Conservation (phyloP, 331 rosid species). For the Pyrus hybrid region DNA sequence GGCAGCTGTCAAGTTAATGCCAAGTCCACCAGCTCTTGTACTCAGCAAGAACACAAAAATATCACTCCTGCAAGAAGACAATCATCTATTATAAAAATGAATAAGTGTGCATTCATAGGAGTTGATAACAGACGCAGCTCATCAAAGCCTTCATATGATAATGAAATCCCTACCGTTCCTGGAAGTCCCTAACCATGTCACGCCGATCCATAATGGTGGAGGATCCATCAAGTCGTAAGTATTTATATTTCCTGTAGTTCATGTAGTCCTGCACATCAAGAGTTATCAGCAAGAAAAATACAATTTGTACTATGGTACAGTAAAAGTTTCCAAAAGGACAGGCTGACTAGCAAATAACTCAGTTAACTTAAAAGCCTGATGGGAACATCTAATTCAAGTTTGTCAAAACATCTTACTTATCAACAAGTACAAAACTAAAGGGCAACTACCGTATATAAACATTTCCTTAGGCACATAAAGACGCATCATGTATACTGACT, state of each 20-base stretch:
- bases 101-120: background rate
- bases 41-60: slow-evolving; percentile 72
- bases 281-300: slow-evolving; percentile 5
- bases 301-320: background rate
- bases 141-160: slow-evolving; percentile 3
- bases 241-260: slow-evolving; percentile 90
- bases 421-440: background rate
- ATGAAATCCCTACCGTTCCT: slow-evolving; percentile 54
- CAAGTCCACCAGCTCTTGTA: slow-evolving; percentile 86
- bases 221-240: slow-evolving; percentile 95
- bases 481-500: background rate
- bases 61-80: slow-evolving; percentile 45
- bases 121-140: background rate
- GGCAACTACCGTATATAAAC: background rate
- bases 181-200: slow-evolving; percentile 97
- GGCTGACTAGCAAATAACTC: background rate
- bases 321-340: background rate
- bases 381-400: background rate
- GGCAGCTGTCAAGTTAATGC: slow-evolving; percentile 98
- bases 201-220: slow-evolving; percentile 91
- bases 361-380: background rate
- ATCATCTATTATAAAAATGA: background rate
- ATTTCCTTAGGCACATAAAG: background rate
- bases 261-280: slow-evolving; percentile 74
- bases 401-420: background rate